Evolutionary conservation across 768 basidiomycete genomes (phyloP), one percentile per base, ranked within the genome.

Genomic region (Psilocybe subaeruginosa): DNA sequence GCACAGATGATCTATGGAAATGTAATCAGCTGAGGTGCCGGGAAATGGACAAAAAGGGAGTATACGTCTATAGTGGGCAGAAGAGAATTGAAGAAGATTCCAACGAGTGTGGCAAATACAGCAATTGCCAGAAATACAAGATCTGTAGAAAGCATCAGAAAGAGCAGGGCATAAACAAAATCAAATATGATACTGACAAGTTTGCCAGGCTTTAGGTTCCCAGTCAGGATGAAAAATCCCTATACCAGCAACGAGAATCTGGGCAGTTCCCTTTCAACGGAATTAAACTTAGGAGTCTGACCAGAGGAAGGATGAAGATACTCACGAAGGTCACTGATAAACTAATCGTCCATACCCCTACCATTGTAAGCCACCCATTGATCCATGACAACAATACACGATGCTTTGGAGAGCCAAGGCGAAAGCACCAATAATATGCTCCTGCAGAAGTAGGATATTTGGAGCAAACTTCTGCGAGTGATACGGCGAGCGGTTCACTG

Each of bases 261-360:
- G 85, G 5, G 82, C 81, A 7, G 85, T 85, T 46, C 85, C 87
- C 83, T 76, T 51, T 5, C 61, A 41, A 56, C 41, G 23, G 56
- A 53, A 33, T 17, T n/a, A 8, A 7, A 37, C 50, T 33, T 45
- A 35, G 30, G 14, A 3, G 35, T 37, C 5, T 23, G 17, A 12
- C 45, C 16, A 14, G 8, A 29, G 3, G 45, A 7, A 57, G 11
- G 19, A 37, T 39, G 47, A 37, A n/a, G 33, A 39, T 19, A 31
- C 56, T 60, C 71, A 85, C 85, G 66, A 90, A 90, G 3, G 82
- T 85, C 5, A 87, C 87, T 8, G 86, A 87, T 39, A 89, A 67
- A n/a, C 85, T 82, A 59, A 85, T 79, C 0, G 84, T 89, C 87
- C 88, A 90, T 12, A 88, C 85, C 27, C 88, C 88, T 30, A 87